Evolutionary conservation across 805 yeast genomes (phyloP).

Genomic region (Groenewaldozyma salmanticensis): DNA sequence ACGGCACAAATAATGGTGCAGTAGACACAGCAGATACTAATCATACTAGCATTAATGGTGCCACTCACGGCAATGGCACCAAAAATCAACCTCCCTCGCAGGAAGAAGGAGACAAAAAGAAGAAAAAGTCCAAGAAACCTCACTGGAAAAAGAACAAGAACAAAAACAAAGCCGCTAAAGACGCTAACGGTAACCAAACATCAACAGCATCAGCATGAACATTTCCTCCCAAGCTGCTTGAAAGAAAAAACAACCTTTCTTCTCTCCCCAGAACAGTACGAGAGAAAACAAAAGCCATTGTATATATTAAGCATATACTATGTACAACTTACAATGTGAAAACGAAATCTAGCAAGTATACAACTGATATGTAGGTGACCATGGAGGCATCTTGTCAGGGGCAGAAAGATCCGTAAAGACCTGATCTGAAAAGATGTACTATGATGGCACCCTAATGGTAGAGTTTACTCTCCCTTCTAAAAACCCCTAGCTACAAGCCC

Average conservation of each 20-base stretch:
- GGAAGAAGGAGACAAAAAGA: neutral
- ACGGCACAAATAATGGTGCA: neutral
- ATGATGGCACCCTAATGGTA: too few species aligned
- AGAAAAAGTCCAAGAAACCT: neutral
- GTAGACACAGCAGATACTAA: neutral
- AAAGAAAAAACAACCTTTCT: neutral
- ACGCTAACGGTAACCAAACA: neutral
- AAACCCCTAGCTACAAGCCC: too few species aligned
- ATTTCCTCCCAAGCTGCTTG: neutral
- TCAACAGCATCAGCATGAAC: neutral
- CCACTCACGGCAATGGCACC: neutral
- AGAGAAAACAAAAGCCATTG: neutral
- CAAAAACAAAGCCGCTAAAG: neutral
- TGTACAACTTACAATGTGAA: too few species aligned
- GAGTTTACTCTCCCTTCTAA: too few species aligned
- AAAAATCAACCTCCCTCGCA: neutral
- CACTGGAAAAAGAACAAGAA: constrained; percentile 2
- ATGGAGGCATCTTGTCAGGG: too few species aligned
- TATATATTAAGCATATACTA: too few species aligned
- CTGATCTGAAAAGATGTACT: too few species aligned
- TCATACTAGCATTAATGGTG: neutral
- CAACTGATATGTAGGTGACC: too few species aligned
- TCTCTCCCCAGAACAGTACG: neutral
- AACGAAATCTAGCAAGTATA: too few species aligned
- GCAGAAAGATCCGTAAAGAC: too few species aligned